These are phyloP conservation scores for Zizania latifolia DNA, from an alignment of 176 grass and related monocot species.

Conservation along the genomic window DNA sequence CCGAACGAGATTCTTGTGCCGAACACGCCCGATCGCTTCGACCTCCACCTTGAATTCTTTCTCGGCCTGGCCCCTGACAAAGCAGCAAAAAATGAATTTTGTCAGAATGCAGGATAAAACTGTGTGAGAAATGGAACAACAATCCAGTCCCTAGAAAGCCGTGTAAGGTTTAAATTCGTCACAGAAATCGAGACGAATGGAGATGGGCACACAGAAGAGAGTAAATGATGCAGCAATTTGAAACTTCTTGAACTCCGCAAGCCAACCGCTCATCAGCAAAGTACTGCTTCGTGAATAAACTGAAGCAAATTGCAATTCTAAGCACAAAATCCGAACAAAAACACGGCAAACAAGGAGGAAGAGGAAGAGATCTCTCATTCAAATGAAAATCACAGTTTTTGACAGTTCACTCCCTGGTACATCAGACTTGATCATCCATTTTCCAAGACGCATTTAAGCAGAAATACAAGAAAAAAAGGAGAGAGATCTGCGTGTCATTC, in stretches of 20 bases:
- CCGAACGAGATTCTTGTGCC: conserved; percentile 96
- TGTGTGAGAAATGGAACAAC: not conserved
- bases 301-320: not conserved
- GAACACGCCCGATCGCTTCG: conserved; percentile 77
- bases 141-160: conserved; percentile 8
- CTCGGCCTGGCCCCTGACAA: conserved; percentile 85
- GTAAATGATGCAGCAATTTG: conserved; percentile 35
- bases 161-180: conserved; percentile 24
- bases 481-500: too few relatives aligned
- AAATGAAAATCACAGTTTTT: not conserved
- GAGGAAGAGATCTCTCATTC: not conserved
- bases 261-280: conserved; percentile 4
- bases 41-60: conserved; percentile 98
- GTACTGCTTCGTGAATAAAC: not conserved
- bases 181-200: conserved; percentile 21
- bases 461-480: not conserved
- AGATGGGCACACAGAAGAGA: conserved; percentile 16
- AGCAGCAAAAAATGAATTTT: not conserved
- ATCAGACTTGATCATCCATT: not conserved
- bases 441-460: not conserved
- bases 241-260: conserved; percentile 45
- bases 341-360: not conserved
- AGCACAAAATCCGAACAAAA: not conserved
- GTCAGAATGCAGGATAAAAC: not conserved
- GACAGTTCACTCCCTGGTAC: not conserved